Base-by-base conservation (phyloP, 73 alveolate genomes). In the Stentor coeruleus region DNA sequence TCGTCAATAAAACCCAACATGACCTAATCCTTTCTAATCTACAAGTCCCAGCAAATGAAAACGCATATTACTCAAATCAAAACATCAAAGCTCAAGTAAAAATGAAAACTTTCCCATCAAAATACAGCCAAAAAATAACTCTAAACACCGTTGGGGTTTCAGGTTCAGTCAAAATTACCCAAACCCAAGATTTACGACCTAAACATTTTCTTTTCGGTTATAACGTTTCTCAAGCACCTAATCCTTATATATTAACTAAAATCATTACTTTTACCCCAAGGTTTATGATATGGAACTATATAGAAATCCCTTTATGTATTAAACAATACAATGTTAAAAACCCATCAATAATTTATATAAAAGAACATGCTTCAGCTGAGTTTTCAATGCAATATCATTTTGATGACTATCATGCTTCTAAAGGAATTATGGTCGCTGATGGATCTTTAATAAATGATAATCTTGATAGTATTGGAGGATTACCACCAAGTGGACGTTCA, bases 361-460 rank as follows among this genome's bases (percentile, higher is more conserved):
- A 33, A 1, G 79, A 40, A 66, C 20, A 66, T 11, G 20, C 79
- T 20, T n/a, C n/a, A n/a, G n/a, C n/a, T n/a, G n/a, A n/a, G n/a
- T n/a, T n/a, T n/a, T n/a, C n/a, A n/a, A 20, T 66, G n/a, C 79
- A 20, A 66, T 66, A 26, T 33, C 79, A 66, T 26, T 31, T 66
- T 33, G 79, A 66, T 28, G 79, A 66, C 79, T 66, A 2, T 33
- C n/a, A 26, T 11, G 33, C n/a, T 37, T 66, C 79, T 26, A 2
- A 20, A 31, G 39, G n/a, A 20, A 31, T 66, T 11, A 20, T 14
- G 14, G 39, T 66, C 11, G 6, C 66, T 49, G 66, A 49, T 49
- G 66, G 28, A 11, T 20, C 6, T 6, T 11, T 49, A 11, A 20
- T 11, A 49, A 49, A 49, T 49, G 28, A 49, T n/a, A n/a, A n/a